Evolutionary conservation across 1,284 basidiomycete genomes (phyloP).

Genomic region (Schizophyllum amplum): DNA sequence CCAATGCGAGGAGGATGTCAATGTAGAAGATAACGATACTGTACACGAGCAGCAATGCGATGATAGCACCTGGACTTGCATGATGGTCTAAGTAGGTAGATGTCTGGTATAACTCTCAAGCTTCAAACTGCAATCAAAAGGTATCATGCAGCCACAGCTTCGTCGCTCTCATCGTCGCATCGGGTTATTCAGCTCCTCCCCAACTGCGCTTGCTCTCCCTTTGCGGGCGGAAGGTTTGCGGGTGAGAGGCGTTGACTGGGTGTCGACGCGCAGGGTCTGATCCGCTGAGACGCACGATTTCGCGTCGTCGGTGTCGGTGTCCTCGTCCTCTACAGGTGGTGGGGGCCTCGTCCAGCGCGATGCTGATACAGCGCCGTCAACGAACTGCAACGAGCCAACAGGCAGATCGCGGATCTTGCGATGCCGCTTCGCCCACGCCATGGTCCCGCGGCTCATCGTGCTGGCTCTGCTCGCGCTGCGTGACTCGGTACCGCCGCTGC

Average conservation of each 20-base stretch:
- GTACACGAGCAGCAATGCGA: too few species aligned
- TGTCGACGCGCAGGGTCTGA: conserved; percentile 22
- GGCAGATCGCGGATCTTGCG: conserved; percentile 54
- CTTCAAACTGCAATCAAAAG: too few species aligned
- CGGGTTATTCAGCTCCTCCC: too few species aligned
- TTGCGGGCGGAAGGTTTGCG: conserved; percentile 48
- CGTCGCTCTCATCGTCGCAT: too few species aligned
- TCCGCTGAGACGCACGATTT: conserved; percentile 12
- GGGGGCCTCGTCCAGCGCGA: conserved; percentile 32
- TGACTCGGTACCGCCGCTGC: conserved; percentile 22
- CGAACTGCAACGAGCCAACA: conserved; percentile 50
- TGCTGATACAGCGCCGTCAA: conserved; percentile 55
- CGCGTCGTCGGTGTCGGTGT: conserved; percentile 24
- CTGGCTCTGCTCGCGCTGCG: conserved; percentile 32
- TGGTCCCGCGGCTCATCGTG: conserved; percentile 29
- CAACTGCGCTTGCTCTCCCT: too few species aligned
- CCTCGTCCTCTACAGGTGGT: conserved; percentile 26
- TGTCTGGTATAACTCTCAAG: too few species aligned
- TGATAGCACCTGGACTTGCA: too few species aligned
- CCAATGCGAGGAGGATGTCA: too few species aligned
- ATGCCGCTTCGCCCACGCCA: conserved; percentile 50
- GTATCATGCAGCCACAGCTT: too few species aligned
- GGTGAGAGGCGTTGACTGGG: conserved; percentile 53
- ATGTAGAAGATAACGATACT: too few species aligned
- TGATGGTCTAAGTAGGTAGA: too few species aligned